Percentiles rank a stretch among this genome's conserved stretches.
Evolutionary conservation across 192 early-diverging fungal genomes (phyloP).

Genomic region (Backusella parvicylindrica): DNA sequence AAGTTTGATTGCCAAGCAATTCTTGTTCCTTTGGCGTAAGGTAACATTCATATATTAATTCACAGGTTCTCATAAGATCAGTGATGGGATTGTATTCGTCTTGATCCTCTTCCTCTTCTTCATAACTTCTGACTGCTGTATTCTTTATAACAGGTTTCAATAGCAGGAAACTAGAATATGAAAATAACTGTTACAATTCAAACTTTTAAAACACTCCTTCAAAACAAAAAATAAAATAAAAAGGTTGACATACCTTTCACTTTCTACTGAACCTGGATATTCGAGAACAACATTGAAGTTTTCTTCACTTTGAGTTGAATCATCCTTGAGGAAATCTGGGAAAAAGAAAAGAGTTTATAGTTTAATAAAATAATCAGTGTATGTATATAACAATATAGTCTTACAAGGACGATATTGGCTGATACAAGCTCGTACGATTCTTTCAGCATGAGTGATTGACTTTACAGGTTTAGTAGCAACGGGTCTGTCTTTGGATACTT

Average conservation of each 20-base stretch:
- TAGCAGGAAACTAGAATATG: conserved; percentile 33
- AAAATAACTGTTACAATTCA: not conserved
- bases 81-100: conserved; percentile 82
- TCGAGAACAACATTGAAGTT: not conserved
- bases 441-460: conserved; percentile 43
- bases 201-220: not conserved
- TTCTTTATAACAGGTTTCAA: conserved; percentile 41
- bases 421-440: conserved; percentile 37
- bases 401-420: conserved; percentile 45
- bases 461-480: conserved; percentile 1
- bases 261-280: conserved; percentile 8
- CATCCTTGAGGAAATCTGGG: not conserved
- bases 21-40: conserved; percentile 45
- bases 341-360: not conserved
- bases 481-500: not conserved
- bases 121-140: conserved; percentile 23
- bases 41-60: conserved; percentile 62
- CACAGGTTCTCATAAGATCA: conserved; percentile 73
- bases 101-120: conserved; percentile 45
- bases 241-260: not conserved
- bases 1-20: conserved; percentile 57
- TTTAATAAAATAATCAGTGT: not conserved
- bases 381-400: too few relatives aligned
- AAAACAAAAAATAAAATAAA: not conserved
- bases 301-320: not conserved